Percentiles rank a stretch among this genome's conserved stretches.
Conservation (phyloP, 768 basidiomycete species). For the Rhizopogon salebrosus region DNA sequence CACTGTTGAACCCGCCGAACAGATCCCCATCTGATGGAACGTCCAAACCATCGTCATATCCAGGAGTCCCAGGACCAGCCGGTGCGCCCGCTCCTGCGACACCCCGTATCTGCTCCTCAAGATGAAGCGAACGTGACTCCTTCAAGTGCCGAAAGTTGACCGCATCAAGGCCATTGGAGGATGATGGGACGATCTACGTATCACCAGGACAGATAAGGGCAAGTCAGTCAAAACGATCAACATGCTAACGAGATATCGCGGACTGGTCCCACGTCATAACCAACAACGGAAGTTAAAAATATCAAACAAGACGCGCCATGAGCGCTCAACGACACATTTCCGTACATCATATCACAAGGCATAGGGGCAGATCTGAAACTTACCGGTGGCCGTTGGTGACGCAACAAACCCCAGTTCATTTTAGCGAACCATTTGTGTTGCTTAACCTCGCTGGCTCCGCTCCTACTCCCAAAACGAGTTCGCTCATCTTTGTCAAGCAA, state of each 20-base stretch:
- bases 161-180: constrained; percentile 73
- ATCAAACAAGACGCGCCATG: neutral
- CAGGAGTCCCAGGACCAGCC: constrained; percentile 32
- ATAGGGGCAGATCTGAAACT: constrained; percentile 22
- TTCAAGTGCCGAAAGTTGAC: constrained; percentile 88
- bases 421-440: constrained; percentile 97
- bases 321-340: neutral
- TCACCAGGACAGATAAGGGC: constrained; percentile 18
- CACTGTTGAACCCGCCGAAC: constrained; percentile 86
- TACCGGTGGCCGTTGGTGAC: constrained; percentile 91
- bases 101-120: constrained; percentile 59
- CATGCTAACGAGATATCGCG: constrained; percentile 10
- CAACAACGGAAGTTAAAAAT: neutral
- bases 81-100: constrained; percentile 27
- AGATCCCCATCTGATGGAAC: constrained; percentile 51
- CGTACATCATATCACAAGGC: neutral
- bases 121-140: constrained; percentile 87
- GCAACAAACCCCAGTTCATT: constrained; percentile 93
- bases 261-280: neutral
- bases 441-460: constrained; percentile 97
- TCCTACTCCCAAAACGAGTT: constrained; percentile 83
- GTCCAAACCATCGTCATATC: constrained; percentile 41
- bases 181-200: constrained; percentile 71
- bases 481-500: constrained; percentile 90
- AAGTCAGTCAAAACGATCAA: constrained; percentile 13